A percentile compares a stretch with the other conserved stretches of the same genome.
Evolutionary conservation across 208 protist genomes (phyloP).

Genomic region (Trypanosoma platydactyli): DNA sequence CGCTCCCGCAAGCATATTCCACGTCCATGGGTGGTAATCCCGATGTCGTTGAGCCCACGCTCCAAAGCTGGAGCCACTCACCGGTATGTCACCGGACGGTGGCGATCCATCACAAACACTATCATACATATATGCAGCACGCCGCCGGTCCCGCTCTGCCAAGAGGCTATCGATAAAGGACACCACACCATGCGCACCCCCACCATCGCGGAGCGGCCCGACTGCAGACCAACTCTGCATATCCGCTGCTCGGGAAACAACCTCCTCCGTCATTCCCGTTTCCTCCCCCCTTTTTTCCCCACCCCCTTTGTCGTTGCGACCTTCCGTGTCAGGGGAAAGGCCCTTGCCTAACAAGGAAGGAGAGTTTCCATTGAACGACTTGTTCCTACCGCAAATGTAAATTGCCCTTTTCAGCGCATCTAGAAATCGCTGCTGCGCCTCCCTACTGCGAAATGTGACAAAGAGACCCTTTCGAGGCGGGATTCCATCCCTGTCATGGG

Average conservation of each 20-base stretch:
- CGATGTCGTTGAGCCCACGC: conserved; percentile 7
- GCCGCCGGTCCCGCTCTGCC: conserved; percentile 19
- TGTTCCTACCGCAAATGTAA: background rate
- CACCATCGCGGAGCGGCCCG: background rate
- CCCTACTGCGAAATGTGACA: conserved; percentile 18
- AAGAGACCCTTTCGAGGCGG: conserved; percentile 24
- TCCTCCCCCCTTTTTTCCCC: background rate
- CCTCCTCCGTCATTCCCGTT: background rate
- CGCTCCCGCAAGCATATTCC: conserved; percentile 17
- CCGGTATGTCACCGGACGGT: background rate
- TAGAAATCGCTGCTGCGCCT: conserved; percentile 10
- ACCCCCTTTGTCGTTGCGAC: background rate
- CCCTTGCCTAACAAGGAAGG: no score
- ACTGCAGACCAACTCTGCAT: background rate
- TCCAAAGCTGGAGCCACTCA: background rate
- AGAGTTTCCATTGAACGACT: background rate
- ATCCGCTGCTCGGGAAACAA: background rate
- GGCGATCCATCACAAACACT: background rate
- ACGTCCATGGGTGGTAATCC: background rate
- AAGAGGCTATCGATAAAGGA: conserved; percentile 23
- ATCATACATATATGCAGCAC: conserved; percentile 13
- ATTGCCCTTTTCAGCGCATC: background rate
- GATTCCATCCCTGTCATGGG: conserved; percentile 12
- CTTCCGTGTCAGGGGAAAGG: background rate
- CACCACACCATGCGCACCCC: background rate